Evolutionary conservation across 805 yeast genomes (phyloP).

Genomic region (Saccharomycopsis malanga): DNA sequence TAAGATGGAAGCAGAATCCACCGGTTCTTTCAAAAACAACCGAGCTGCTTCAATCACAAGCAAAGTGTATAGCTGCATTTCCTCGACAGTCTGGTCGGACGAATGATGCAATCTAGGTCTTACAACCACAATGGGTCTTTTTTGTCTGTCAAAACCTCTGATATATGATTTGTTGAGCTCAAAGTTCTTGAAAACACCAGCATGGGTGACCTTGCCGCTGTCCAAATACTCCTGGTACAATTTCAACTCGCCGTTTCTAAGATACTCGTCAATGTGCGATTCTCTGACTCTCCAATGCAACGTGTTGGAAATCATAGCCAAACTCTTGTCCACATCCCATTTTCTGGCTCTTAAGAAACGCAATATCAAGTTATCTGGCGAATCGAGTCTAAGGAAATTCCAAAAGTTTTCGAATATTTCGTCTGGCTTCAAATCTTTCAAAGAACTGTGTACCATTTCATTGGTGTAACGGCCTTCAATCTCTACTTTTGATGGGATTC

Average conservation of each 20-base stretch:
- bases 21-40: slow-evolving; percentile 62
- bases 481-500: slow-evolving; percentile 25
- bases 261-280: slow-evolving; percentile 50
- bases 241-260: slow-evolving; percentile 64
- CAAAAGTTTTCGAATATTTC: slow-evolving; percentile 47
- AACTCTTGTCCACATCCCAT: slow-evolving; percentile 63
- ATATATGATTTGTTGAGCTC: slow-evolving; percentile 64
- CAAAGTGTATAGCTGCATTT: slow-evolving; percentile 68
- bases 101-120: slow-evolving; percentile 74
- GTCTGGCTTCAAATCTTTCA: slow-evolving; percentile 46
- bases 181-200: slow-evolving; percentile 49
- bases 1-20: slow-evolving; percentile 73
- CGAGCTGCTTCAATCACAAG: slow-evolving; percentile 77
- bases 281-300: slow-evolving; percentile 68
- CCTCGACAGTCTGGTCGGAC: slow-evolving; percentile 59
- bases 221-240: slow-evolving; percentile 22
- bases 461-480: slow-evolving; percentile 31
- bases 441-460: slow-evolving; percentile 38
- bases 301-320: slow-evolving; percentile 66
- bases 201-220: slow-evolving; percentile 26
- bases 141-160: slow-evolving; percentile 63
- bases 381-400: slow-evolving; percentile 63
- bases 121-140: slow-evolving; percentile 75
- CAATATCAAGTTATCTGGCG: slow-evolving; percentile 70
- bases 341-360: slow-evolving; percentile 83